These are phyloP conservation scores for Zygosaccharomyces gambellarensis DNA, from an alignment of 805 yeast species.

Conservation along the genomic window DNA sequence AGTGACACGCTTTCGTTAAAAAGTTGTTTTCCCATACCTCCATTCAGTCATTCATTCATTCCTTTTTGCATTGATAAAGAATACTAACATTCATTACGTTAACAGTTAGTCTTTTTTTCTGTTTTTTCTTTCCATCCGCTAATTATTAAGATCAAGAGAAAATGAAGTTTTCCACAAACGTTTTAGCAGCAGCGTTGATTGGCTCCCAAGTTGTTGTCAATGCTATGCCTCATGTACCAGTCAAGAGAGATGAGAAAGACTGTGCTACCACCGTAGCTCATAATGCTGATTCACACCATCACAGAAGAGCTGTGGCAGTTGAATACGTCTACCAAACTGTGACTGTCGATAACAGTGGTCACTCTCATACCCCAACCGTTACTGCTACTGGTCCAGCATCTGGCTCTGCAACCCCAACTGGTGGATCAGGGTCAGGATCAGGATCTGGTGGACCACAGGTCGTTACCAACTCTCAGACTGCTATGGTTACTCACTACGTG, in stretches of 20 bases:
- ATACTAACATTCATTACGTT: not conserved
- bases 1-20: no score
- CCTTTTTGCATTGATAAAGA: not conserved
- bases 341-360: constrained; percentile 47
- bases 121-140: not conserved
- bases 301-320: constrained; percentile 49
- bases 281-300: constrained; percentile 41
- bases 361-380: constrained; percentile 31
- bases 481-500: constrained; percentile 3
- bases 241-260: constrained; percentile 23
- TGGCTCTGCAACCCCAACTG: constrained; percentile 18
- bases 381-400: constrained; percentile 24
- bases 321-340: constrained; percentile 52
- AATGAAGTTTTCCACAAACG: constrained; percentile 36
- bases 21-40: not conserved
- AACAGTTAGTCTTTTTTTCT: not conserved
- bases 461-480: not conserved
- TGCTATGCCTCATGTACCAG: constrained; percentile 28
- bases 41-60: not conserved
- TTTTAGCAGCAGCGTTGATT: constrained; percentile 30
- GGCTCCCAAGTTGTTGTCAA: constrained; percentile 29
- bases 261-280: constrained; percentile 29
- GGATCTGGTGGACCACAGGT: constrained; percentile 1
- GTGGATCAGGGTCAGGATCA: constrained; percentile 2
- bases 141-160: constrained; percentile 1